These are phyloP conservation scores for Eucalyptus regnans DNA, from an alignment of 345 rosid species.

Conservation along the genomic window DNA sequence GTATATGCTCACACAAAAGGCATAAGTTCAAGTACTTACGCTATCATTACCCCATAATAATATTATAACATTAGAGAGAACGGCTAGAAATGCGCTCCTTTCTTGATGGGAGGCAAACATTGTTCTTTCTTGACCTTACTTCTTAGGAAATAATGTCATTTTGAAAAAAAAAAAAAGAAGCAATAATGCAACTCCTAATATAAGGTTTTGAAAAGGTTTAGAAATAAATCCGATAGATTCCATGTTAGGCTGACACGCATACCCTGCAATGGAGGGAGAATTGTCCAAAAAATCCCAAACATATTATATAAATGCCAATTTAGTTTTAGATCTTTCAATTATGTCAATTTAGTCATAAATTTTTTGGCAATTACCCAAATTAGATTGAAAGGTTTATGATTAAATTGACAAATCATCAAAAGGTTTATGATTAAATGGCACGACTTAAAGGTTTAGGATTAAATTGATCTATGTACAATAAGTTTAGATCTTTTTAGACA, in stretches of 20 bases:
- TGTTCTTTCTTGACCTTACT: background rate
- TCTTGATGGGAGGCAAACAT: too few relatives aligned
- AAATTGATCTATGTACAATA: too few relatives aligned
- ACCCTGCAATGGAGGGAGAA: background rate
- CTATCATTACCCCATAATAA: background rate
- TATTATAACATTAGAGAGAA: background rate
- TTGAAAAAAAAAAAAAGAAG: background rate
- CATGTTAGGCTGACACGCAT: background rate
- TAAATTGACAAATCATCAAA: too few relatives aligned
- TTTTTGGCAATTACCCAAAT: too few relatives aligned
- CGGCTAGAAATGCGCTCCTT: background rate
- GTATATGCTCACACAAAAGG: background rate
- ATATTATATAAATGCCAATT: too few relatives aligned
- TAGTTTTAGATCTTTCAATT: too few relatives aligned
- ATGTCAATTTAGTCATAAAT: fast-evolving
- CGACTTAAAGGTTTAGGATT: too few relatives aligned
- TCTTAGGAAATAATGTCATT: background rate
- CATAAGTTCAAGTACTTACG: background rate
- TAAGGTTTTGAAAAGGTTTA: background rate
- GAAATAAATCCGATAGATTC: background rate
- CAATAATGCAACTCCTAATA: background rate
- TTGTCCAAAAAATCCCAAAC: too few relatives aligned
- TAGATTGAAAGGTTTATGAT: too few relatives aligned
- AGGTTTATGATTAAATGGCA: too few relatives aligned
- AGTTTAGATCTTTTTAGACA: too few relatives aligned